phyloP scores from a whole-genome alignment of 148 eudicot genomes.

The Silene uniflora region DNA sequence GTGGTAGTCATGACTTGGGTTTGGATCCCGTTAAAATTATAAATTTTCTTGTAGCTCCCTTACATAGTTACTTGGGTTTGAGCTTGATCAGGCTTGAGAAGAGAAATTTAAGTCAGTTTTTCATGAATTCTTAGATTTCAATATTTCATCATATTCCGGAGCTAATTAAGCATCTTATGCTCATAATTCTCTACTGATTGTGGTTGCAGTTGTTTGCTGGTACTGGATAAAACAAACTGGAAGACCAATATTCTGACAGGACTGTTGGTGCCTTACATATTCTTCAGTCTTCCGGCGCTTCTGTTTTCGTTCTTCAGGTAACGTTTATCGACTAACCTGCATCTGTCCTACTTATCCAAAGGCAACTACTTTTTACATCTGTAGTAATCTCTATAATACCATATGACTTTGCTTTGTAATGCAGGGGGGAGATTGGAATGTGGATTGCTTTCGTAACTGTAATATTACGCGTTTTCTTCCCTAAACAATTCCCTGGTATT shows the following conservation, averaged over 20 bases:
- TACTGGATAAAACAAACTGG: slow-evolving; percentile 93
- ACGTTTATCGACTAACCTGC: not conserved
- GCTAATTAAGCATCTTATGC: no score
- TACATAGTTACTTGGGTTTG: no score
- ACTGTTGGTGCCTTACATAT: slow-evolving; percentile 85
- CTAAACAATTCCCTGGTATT: slow-evolving; percentile 55
- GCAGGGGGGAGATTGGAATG: slow-evolving; percentile 83
- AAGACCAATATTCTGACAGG: slow-evolving; percentile 83
- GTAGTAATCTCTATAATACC: not conserved
- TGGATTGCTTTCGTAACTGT: slow-evolving; percentile 83
- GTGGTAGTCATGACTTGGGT: no score
- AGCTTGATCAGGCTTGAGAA: no score
- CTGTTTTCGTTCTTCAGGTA: slow-evolving; percentile 65
- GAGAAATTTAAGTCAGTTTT: no score
- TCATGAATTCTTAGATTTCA: no score
- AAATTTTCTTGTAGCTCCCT: no score
- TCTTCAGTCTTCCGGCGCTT: slow-evolving; percentile 64
- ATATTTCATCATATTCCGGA: no score
- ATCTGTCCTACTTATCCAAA: not conserved
- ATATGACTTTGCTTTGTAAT: slow-evolving; percentile 4
- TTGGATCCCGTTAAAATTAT: no score
- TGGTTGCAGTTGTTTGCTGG: slow-evolving; percentile 61
- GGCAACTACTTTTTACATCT: not conserved
- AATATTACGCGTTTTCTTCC: slow-evolving; percentile 73
- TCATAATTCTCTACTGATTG: not conserved